These are phyloP conservation scores for Ceratocystis harringtonii DNA, from an alignment of 2,329 filamentous ascomycete species.

Conservation along the genomic window DNA sequence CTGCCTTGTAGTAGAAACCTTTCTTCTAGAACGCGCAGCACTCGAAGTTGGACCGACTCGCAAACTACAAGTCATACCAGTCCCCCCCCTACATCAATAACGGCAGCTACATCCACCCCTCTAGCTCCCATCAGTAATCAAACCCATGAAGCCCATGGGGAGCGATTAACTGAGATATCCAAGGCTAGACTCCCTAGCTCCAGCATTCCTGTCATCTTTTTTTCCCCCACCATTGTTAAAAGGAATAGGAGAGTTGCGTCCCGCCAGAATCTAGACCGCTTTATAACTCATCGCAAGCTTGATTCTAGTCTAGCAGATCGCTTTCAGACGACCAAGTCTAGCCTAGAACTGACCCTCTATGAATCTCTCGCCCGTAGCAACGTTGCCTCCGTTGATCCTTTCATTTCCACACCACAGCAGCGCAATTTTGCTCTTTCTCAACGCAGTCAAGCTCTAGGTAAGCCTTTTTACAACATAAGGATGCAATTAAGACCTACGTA, in stretches of 20 bases:
- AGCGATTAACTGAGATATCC: background rate
- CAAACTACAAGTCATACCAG: background rate
- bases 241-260: background rate
- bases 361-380: slow-evolving; percentile 8
- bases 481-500: background rate
- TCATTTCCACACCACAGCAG: slow-evolving; percentile 11
- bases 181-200: background rate
- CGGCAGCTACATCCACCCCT: background rate
- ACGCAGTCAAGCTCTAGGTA: slow-evolving; percentile 10
- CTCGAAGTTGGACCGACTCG: background rate
- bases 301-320: slow-evolving; percentile 10
- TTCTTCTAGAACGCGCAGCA: background rate
- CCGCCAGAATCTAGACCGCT: slow-evolving; percentile 11
- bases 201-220: slow-evolving; percentile 3
- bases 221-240: slow-evolving; percentile 1
- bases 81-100: background rate
- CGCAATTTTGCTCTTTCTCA: slow-evolving; percentile 6
- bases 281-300: slow-evolving; percentile 11
- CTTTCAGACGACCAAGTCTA: background rate
- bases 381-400: slow-evolving; percentile 11
- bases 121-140: slow-evolving; percentile 3
- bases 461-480: background rate
- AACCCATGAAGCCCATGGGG: background rate
- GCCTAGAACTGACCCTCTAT: background rate
- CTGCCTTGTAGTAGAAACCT: background rate